Base-by-base conservation (phyloP, 1,284 basidiomycete species). In the Malassezia furfur region DNA sequence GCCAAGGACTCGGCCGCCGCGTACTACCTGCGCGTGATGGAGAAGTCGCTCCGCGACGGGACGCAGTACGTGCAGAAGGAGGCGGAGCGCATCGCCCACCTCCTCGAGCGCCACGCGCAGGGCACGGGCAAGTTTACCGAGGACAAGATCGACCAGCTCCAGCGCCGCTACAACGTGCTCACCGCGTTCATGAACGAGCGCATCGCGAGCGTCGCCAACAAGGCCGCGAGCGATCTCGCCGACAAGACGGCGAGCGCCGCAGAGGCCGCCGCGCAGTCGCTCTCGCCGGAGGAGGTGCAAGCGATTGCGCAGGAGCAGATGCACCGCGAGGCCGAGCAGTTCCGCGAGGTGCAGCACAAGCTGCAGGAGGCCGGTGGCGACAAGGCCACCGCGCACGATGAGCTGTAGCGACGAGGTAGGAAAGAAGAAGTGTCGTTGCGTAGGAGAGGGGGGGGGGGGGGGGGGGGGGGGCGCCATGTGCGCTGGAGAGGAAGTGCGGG, bases 71-170 rank as follows among this genome's bases (percentile, higher is more conserved):
- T 96, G 52, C 80, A 83, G 74, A 93, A 91, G 79, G 93, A 98
- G 78, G 78, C 82, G 43, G 83, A 82, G 68, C 83, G 93, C 85
- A 59, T 78, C 21, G 60, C 46, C 50, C 73, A 68, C 61, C 85
- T 90, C 67, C 79, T 91, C 56, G 78, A 79, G 71, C 89, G 88
- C 78, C 81, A 83, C 54, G 83, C 66, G 2, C 53, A 63, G 17
- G 70, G 69, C 25, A 58, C 60, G 7, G 58, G 57, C 41, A 52
- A 80, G 35, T 78, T 96, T 38, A 80, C 85, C 5, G 79, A 82
- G 0, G 77, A 80, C 50, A 96, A 96, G 78, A 78, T 91, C 41
- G 93, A 98, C 75, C 90, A 96, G 79, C 84, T 96, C 68, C 87
- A 89, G 78, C 82, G 87, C 76, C 93, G 91, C 80, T 81, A 82